These are phyloP conservation scores for Herpetospermum pedunculosum DNA, from an alignment of 306 rosid species.

Conservation along the genomic window DNA sequence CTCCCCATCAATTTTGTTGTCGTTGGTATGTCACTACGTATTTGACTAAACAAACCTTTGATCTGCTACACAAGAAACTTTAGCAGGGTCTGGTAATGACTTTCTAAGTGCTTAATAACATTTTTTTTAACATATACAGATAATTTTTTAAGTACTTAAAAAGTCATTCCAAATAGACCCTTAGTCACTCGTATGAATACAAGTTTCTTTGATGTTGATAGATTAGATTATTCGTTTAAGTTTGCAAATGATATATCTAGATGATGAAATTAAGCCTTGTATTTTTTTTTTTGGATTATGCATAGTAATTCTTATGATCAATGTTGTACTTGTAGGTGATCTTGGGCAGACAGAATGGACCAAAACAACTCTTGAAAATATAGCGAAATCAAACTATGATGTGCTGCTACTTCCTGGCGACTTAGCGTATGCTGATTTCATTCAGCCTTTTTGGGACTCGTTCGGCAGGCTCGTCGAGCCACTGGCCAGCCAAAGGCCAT, in stretches of 20 bases:
- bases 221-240: background rate
- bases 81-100: too few species aligned
- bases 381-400: slow-evolving; percentile 42
- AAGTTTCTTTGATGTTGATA: background rate
- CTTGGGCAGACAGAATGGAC: slow-evolving; percentile 94
- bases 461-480: slow-evolving; percentile 71
- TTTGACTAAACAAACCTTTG: too few species aligned
- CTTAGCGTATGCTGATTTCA: slow-evolving; percentile 41
- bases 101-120: too few species aligned
- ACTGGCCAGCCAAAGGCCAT: slow-evolving; percentile 66
- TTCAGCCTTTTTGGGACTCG: slow-evolving; percentile 55
- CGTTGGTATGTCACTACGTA: slow-evolving; percentile 23
- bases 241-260: background rate
- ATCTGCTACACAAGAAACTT: background rate
- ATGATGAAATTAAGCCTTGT: background rate
- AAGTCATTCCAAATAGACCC: too few species aligned
- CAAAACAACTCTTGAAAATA: slow-evolving; percentile 39
- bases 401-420: slow-evolving; percentile 76
- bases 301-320: background rate
- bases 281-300: too few species aligned
- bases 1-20: slow-evolving; percentile 65
- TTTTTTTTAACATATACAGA: too few species aligned
- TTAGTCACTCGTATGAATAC: too few species aligned
- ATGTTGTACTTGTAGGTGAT: slow-evolving; percentile 43
- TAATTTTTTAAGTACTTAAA: too few species aligned